phyloP scores from a whole-genome alignment of 495 filamentous ascomycete genomes.

The Aspergillus steynii region DNA sequence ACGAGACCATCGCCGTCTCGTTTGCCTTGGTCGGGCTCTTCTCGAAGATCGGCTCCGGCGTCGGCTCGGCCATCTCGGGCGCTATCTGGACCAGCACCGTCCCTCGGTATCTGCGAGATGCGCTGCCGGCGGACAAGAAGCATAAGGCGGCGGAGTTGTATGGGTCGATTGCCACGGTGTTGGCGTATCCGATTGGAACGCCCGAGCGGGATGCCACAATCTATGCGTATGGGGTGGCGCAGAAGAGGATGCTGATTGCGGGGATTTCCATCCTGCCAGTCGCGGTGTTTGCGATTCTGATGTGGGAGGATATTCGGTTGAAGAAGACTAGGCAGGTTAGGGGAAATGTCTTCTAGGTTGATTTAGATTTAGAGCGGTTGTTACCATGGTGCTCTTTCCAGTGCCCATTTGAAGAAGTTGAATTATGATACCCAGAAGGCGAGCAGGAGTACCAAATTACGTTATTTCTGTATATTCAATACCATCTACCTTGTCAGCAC shows the following conservation, averaged over 20 bases:
- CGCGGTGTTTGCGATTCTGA: not conserved
- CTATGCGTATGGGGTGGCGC: conserved; percentile 52
- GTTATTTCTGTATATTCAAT: conserved; percentile 26
- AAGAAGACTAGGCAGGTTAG: conserved; percentile 12
- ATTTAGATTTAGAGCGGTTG: not conserved
- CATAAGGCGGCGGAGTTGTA: conserved; percentile 48
- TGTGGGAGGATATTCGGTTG: conserved; percentile 14
- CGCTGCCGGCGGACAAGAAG: conserved; percentile 49
- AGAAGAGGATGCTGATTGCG: conserved; percentile 55
- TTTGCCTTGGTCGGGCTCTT: conserved; percentile 63
- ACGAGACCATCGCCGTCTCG: conserved; percentile 63
- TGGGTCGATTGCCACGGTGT: conserved; percentile 41
- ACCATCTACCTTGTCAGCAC: not conserved
- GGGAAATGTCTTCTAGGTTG: conserved; percentile 9
- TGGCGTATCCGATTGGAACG: conserved; percentile 50
- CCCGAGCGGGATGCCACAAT: conserved; percentile 52
- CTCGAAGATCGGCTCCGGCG: conserved; percentile 58
- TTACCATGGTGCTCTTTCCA: not conserved
- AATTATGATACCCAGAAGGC: not conserved
- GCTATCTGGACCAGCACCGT: conserved; percentile 66
- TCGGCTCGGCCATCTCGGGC: conserved; percentile 58
- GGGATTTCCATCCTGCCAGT: conserved; percentile 38
- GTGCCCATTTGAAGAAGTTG: not conserved
- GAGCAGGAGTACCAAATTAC: conserved; percentile 22
- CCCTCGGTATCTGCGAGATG: conserved; percentile 47